Conservation (phyloP, 768 basidiomycete genomes). For the Trametes coccinea region DNA sequence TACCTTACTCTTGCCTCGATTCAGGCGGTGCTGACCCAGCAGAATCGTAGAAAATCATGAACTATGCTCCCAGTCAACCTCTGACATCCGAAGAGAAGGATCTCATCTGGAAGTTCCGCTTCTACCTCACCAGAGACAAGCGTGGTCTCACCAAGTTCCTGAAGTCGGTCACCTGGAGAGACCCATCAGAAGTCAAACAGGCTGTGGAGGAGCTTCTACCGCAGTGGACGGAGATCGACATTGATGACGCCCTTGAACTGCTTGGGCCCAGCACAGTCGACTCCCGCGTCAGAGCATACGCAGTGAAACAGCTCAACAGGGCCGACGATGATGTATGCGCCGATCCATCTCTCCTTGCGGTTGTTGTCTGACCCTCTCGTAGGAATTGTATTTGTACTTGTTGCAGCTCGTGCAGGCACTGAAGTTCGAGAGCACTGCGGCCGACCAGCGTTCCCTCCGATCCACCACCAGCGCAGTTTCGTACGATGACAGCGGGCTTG, state of each 20-base stretch:
- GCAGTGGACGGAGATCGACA: constrained; percentile 96
- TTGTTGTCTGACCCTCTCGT: background rate
- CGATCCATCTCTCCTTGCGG: background rate
- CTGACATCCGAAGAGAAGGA: constrained; percentile 94
- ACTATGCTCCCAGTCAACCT: constrained; percentile 85
- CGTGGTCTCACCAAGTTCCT: constrained; percentile 96
- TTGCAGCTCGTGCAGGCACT: constrained; percentile 97
- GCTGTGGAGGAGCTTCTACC: constrained; percentile 95
- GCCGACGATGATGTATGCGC: constrained; percentile 91
- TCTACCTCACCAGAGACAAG: constrained; percentile 90
- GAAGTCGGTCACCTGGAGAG: constrained; percentile 96
- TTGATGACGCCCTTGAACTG: constrained; percentile 93
- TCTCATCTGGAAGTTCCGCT: constrained; percentile 98
- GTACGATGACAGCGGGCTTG: constrained; percentile 89
- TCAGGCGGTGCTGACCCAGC: background rate
- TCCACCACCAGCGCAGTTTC: constrained; percentile 74
- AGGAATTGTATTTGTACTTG: constrained; percentile 93
- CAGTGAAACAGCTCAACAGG: constrained; percentile 84
- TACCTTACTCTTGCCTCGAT: constrained; percentile 9
- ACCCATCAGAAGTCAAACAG: constrained; percentile 94
- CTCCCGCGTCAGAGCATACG: constrained; percentile 91
- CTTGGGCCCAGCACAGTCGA: constrained; percentile 89
- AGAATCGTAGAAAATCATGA: constrained; percentile 71
- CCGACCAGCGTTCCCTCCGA: constrained; percentile 73
- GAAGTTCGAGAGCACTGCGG: constrained; percentile 88